A percentile compares a stretch with the other conserved stretches of the same genome.
Conservation (phyloP, 1,284 basidiomycete genomes). For the Pyrrhoderma lamaoense region DNA sequence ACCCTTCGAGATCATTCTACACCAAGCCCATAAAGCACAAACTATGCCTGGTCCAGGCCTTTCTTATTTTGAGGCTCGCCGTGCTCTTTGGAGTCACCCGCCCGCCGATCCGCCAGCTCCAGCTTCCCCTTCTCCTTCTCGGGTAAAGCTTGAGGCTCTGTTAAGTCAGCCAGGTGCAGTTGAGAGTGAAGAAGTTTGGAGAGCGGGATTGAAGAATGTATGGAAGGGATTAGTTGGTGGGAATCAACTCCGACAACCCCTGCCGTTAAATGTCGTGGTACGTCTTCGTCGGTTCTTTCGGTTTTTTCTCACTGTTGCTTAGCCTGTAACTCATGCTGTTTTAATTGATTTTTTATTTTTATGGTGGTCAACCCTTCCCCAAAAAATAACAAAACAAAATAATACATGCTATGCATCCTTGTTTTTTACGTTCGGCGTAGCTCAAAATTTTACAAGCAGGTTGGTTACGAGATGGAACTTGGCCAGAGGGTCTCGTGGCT, state of each 20-base stretch:
- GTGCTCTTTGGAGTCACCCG: slow-evolving; percentile 49
- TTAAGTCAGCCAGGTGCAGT: slow-evolving; percentile 42
- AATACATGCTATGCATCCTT: too few species aligned
- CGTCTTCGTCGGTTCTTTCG: slow-evolving; percentile 25
- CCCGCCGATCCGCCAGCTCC: slow-evolving; percentile 20
- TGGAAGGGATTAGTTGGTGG: slow-evolving; percentile 57
- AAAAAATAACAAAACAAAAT: too few species aligned
- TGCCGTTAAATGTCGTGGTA: slow-evolving; percentile 60
- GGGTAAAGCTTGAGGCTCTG: slow-evolving; percentile 44
- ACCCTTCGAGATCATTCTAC: slow-evolving; percentile 7
- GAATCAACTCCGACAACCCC: slow-evolving; percentile 43
- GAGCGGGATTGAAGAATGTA: slow-evolving; percentile 46
- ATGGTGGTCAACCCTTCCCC: too few species aligned
- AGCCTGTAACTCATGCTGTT: too few species aligned
- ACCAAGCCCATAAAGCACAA: slow-evolving; percentile 19
- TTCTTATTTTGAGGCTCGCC: slow-evolving; percentile 50
- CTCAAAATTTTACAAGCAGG: slow-evolving; percentile 63
- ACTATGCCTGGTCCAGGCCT: slow-evolving; percentile 56
- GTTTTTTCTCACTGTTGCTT: slow-evolving; percentile 8
- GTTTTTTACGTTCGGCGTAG: slow-evolving; percentile 29
- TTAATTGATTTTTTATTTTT: not conserved
- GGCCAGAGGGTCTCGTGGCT: slow-evolving; percentile 52
- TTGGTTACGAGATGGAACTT: slow-evolving; percentile 68
- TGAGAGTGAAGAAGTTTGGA: slow-evolving; percentile 49
- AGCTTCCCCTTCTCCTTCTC: slow-evolving; percentile 31